Evolutionary conservation across 2,329 filamentous ascomycete species (phyloP), one percentile per base, ranked within the genome.

Genomic region (Stagonosporopsis cucurbitacearum): DNA sequence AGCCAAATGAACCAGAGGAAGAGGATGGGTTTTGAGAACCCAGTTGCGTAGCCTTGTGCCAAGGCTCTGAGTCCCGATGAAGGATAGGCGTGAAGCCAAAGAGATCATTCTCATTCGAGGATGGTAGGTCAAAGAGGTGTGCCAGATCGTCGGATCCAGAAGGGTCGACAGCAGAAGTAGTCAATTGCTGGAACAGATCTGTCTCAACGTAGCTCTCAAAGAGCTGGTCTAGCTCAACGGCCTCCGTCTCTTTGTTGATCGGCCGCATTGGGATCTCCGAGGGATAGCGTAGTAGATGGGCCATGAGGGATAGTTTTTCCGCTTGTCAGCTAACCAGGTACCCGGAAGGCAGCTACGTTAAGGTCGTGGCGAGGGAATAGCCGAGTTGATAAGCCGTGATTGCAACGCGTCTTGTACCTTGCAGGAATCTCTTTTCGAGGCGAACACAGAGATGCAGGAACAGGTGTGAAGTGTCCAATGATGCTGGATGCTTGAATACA

Each of bases 131-230:
- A 79, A 84, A 81, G 71, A 83, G 75, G 69, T 82, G 78, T 62
- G 80, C 77, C 62, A 82, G 74, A 59, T 82, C 78, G 65, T 81
- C 74, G 52, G 79, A 77, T 66, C 78, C 78, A 65, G 78, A 75
- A 59, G 78, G 77, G 62, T 82, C 80, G 72, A 80, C 79, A 61
- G 79, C 73, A 58, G 75, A 75, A 58, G 80, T 77, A 64, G 77
- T 78, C 58, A 77, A 73, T 50, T 78, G 64, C 28, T 68, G 79
- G 63, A 81, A 79, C 52, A 81, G 77, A 57, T 86, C 84, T 73
- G 83, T 81, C 63, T 85, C 81, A 72, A 87, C 79, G 70, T 85
- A 87, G 71, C 86, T 81, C 67, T 86, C 84, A 78, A 88, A 87
- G 73, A 88, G 79, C 71, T 84, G 82, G 74, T 83, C 82, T 57